Percentiles rank a stretch among this genome's conserved stretches.
Evolutionary conservation across 768 basidiomycete genomes (phyloP).

Genomic region (Polyporus arcularius): DNA sequence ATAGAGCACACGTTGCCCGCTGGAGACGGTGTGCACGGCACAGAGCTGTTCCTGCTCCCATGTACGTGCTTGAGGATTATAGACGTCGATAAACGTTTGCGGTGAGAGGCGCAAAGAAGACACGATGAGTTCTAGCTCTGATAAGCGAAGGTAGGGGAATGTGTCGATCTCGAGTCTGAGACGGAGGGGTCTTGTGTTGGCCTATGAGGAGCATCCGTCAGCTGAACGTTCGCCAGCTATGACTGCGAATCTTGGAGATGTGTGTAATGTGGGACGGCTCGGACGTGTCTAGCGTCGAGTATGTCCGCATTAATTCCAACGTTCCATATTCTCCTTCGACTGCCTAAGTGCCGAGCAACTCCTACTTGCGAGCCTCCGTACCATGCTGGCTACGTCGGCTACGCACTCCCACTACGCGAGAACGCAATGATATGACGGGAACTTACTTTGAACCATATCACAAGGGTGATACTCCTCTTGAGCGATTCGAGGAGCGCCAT

Average conservation of each 20-base stretch:
- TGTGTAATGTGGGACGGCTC: not conserved
- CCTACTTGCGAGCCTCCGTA: not conserved
- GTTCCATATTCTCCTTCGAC: too few relatives aligned
- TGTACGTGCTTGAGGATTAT: slow-evolving; percentile 50
- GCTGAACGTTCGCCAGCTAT: not conserved
- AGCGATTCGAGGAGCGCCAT: slow-evolving; percentile 35
- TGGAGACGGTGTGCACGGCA: slow-evolving; percentile 58
- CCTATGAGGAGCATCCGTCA: slow-evolving; percentile 4
- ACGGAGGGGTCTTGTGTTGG: slow-evolving; percentile 24
- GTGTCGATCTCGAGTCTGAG: slow-evolving; percentile 44
- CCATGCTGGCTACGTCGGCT: not conserved
- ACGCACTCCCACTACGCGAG: not conserved
- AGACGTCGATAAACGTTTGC: slow-evolving; percentile 62
- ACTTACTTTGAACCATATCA: slow-evolving; percentile 69
- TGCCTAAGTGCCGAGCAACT: too few relatives aligned
- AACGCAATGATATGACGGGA: not conserved
- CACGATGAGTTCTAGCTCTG: slow-evolving; percentile 51
- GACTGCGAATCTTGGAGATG: not conserved
- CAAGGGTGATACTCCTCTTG: slow-evolving; percentile 59
- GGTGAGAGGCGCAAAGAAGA: slow-evolving; percentile 54
- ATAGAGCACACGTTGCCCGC: slow-evolving; percentile 64
- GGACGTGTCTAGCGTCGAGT: not conserved
- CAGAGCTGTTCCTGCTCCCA: slow-evolving; percentile 71
- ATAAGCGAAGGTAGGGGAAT: slow-evolving; percentile 66
- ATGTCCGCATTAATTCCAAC: too few relatives aligned